Percentiles rank a stretch among this genome's conserved stretches.
Evolutionary conservation across 768 basidiomycete genomes (phyloP).

Genomic region (Suillus alpinus): DNA sequence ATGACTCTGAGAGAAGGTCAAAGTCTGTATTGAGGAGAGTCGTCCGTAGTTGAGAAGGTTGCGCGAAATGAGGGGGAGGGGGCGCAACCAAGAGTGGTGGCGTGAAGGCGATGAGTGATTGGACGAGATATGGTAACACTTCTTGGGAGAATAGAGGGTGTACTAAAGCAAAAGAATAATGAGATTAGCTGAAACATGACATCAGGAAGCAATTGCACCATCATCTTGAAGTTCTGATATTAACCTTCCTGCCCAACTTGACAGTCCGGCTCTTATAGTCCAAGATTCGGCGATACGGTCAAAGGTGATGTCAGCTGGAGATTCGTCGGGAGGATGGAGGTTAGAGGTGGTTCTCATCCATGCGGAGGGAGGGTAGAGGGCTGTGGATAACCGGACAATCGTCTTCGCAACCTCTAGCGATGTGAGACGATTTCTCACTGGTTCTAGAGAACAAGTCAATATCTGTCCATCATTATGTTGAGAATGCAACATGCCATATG

Average conservation of each 20-base stretch:
- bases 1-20: constrained; percentile 70
- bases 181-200: not conserved
- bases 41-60: constrained; percentile 39
- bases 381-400: constrained; percentile 62
- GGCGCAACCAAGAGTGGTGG: constrained; percentile 45
- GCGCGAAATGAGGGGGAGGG: constrained; percentile 37
- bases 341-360: constrained; percentile 46
- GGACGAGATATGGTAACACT: constrained; percentile 60
- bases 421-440: constrained; percentile 64
- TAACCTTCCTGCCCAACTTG: constrained; percentile 76
- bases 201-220: constrained; percentile 32
- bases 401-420: constrained; percentile 68
- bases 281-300: constrained; percentile 51
- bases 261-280: constrained; percentile 60
- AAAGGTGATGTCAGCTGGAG: constrained; percentile 17
- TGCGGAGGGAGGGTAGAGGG: constrained; percentile 69
- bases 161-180: constrained; percentile 30
- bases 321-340: constrained; percentile 22
- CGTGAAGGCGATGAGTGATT: constrained; percentile 58
- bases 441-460: constrained; percentile 43
- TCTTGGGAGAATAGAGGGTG: constrained; percentile 60
- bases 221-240: constrained; percentile 75
- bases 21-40: constrained; percentile 62
- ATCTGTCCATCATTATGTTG: constrained; percentile 2
- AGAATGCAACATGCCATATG: constrained; percentile 55